These are phyloP conservation scores for Cordyceps cateniannulata DNA, from an alignment of 2,329 filamentous ascomycete species.

Conservation along the genomic window DNA sequence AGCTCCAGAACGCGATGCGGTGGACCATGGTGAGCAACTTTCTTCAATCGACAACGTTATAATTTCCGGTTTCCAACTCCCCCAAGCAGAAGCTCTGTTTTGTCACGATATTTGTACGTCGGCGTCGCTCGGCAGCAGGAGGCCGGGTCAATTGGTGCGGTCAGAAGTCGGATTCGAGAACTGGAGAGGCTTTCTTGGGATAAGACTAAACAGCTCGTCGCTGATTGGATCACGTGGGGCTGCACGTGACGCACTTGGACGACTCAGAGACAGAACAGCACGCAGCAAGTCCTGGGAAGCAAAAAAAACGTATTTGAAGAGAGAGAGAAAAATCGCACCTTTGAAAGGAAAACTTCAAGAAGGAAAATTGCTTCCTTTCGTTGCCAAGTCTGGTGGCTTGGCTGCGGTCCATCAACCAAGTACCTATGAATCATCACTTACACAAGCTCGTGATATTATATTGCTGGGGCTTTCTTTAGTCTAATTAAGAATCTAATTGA, in stretches of 20 bases:
- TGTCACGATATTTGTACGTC: background rate
- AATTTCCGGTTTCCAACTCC: background rate
- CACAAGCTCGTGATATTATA: background rate
- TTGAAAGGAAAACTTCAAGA: no score
- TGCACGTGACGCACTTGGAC: background rate
- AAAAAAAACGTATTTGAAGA: background rate
- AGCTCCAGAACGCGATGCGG: conserved; percentile 74
- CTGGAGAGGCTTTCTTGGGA: background rate
- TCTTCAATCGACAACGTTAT: background rate
- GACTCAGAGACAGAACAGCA: background rate
- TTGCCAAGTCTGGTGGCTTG: background rate
- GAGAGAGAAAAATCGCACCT: background rate
- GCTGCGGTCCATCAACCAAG: background rate
- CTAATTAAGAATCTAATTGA: background rate
- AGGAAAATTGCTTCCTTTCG: no score
- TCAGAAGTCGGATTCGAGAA: background rate
- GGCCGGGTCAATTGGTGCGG: background rate
- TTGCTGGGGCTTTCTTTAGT: background rate
- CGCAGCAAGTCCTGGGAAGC: background rate
- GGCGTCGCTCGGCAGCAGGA: background rate
- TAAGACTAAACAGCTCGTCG: conserved; percentile 17
- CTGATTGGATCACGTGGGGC: conserved; percentile 19
- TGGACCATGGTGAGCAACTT: conserved; percentile 46
- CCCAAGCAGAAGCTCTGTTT: background rate
- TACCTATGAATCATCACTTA: background rate